Evolutionary conservation across 108 stramenopile species (phyloP).

Genomic region (Cylindrotheca closterium): DNA sequence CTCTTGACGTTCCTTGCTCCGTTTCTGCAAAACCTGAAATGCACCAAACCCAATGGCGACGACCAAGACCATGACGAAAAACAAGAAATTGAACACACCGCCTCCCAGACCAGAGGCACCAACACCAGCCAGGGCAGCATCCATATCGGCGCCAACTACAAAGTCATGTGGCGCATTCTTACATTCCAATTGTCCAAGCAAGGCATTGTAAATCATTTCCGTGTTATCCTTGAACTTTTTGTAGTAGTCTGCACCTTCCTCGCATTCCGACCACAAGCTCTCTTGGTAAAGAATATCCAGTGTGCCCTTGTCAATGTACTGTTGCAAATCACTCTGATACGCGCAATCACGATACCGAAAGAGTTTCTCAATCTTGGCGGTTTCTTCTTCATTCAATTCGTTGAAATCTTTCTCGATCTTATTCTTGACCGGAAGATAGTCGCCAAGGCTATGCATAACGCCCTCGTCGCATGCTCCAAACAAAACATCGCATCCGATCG

Average conservation of each 20-base stretch:
- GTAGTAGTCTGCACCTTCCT: not conserved
- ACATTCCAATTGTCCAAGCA: not conserved
- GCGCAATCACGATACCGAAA: conserved; percentile 20
- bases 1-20: not conserved
- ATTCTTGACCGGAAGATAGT: not conserved
- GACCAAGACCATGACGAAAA: not conserved
- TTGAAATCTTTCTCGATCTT: not conserved
- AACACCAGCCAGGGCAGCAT: not conserved
- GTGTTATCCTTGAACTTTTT: not conserved
- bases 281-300: not conserved
- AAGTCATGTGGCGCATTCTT: not conserved
- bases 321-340: conserved; percentile 15
- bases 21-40: not conserved
- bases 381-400: not conserved
- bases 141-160: not conserved
- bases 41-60: not conserved
- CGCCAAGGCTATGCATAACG: not conserved
- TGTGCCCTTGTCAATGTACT: not conserved
- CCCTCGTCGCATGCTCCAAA: conserved; percentile 12
- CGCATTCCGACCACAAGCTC: not conserved
- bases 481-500: conserved; percentile 16
- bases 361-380: conserved; percentile 11
- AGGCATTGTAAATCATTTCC: not conserved
- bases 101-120: too few species aligned
- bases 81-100: not conserved